Conservation (phyloP, 768 basidiomycete species). For the Termitomyces sp. region DNA sequence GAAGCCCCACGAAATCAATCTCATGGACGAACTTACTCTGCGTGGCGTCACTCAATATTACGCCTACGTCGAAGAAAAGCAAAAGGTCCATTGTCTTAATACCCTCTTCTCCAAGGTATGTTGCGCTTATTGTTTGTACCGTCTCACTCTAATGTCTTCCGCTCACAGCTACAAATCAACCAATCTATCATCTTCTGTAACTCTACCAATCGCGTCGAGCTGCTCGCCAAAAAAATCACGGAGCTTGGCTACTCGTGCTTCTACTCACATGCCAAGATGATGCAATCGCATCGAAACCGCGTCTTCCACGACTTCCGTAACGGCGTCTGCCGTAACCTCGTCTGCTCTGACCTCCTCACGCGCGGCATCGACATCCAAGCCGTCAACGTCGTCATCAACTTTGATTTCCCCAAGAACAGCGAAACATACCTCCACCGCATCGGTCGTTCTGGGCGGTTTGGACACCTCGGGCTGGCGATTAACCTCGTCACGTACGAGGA, state of each 20-base stretch:
- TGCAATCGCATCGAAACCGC: conserved; percentile 96
- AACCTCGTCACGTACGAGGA: conserved; percentile 98
- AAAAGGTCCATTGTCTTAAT: conserved; percentile 99
- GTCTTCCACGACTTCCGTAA: conserved; percentile 99
- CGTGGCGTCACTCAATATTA: conserved; percentile 99
- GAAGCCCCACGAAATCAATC: conserved; percentile 94
- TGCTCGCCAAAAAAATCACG: conserved; percentile 98
- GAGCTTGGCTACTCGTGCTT: conserved; percentile 99
- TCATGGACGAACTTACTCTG: conserved; percentile 99
- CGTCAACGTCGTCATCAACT: conserved; percentile 99
- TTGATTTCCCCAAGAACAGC: conserved; percentile 98
- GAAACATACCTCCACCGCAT: conserved; percentile 99
- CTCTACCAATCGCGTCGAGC: conserved; percentile 98
- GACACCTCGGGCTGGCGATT: conserved; percentile 95
- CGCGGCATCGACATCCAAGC: conserved; percentile 99
- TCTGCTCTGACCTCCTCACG: conserved; percentile 95
- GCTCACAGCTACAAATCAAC: conserved; percentile 92
- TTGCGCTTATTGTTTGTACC: background rate
- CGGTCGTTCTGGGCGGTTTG: conserved; percentile 95
- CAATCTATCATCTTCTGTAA: conserved; percentile 99
- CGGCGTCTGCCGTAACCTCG: conserved; percentile 96
- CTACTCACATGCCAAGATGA: conserved; percentile 99
- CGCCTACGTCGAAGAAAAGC: conserved; percentile 97
- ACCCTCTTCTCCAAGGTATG: conserved; percentile 96
- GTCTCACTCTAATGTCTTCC: conserved; percentile 1